A percentile compares a stretch with the other conserved stretches of the same genome.
Evolutionary conservation across 2,329 filamentous ascomycete species (phyloP).

Genomic region (Polytolypa hystricis): DNA sequence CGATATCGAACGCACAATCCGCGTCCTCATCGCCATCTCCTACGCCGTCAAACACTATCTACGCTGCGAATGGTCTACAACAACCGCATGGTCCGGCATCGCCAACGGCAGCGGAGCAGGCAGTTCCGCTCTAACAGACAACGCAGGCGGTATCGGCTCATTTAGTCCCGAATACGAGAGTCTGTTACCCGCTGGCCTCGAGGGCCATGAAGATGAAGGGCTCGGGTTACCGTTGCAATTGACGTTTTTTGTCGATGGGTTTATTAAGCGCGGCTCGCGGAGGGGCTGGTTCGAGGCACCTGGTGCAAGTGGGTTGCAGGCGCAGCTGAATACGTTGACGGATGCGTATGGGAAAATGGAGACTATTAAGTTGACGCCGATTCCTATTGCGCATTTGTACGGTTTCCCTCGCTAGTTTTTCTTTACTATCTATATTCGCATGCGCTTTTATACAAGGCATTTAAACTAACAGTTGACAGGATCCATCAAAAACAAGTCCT

Average conservation of each 20-base stretch:
- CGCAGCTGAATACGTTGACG: conserved; percentile 45
- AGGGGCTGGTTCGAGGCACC: conserved; percentile 51
- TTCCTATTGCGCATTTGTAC: conserved; percentile 51
- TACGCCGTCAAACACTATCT: conserved; percentile 56
- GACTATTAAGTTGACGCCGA: conserved; percentile 52
- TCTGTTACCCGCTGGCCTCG: conserved; percentile 39
- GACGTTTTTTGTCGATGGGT: conserved; percentile 48
- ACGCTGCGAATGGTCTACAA: conserved; percentile 48
- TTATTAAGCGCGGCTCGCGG: conserved; percentile 46
- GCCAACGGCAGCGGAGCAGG: not conserved
- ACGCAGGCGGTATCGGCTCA: conserved; percentile 12
- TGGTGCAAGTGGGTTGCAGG: conserved; percentile 46
- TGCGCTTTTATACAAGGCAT: too few relatives aligned
- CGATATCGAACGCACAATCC: conserved; percentile 49
- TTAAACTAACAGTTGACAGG: conserved; percentile 21
- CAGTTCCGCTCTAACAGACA: not conserved
- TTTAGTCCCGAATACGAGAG: conserved; percentile 40
- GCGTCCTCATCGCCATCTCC: conserved; percentile 49
- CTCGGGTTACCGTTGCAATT: conserved; percentile 51
- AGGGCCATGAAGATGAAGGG: conserved; percentile 47
- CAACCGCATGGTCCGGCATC: conserved; percentile 10
- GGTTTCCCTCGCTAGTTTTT: conserved; percentile 8
- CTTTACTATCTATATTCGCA: not conserved
- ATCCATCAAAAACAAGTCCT: conserved; percentile 56
- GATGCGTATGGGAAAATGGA: conserved; percentile 54